A percentile compares a stretch with the other conserved stretches of the same genome.
phyloP scores from a whole-genome alignment of 2,329 filamentous ascomycete genomes.

The Hymenoscyphus fraxineus region DNA sequence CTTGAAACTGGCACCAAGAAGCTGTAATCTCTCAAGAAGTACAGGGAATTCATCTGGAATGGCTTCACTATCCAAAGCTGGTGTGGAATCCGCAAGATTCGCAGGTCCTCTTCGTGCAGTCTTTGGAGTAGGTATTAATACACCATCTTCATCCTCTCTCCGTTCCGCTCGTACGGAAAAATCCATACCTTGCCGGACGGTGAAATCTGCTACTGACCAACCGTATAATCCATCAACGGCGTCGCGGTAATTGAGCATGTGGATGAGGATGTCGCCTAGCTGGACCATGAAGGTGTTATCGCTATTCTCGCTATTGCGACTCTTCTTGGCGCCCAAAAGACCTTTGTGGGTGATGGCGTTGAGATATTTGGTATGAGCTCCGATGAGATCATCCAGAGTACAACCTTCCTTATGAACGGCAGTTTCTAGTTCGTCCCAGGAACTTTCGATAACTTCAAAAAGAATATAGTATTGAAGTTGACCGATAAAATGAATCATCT shows the following conservation, averaged over 20 bases:
- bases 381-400: constrained; percentile 92
- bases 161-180: constrained; percentile 62
- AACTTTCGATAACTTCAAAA: constrained; percentile 96
- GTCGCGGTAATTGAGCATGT: constrained; percentile 92
- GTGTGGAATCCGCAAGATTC: constrained; percentile 28
- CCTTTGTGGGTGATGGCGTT: constrained; percentile 95
- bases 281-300: constrained; percentile 82
- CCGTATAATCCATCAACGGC: constrained; percentile 91
- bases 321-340: constrained; percentile 69
- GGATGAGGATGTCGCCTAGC: constrained; percentile 85
- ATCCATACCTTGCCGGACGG: constrained; percentile 72
- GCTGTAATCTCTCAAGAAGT: constrained; percentile 67
- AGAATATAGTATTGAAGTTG: constrained; percentile 98
- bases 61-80: constrained; percentile 28
- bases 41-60: constrained; percentile 64
- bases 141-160: constrained; percentile 33
- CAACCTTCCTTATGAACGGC: constrained; percentile 79
- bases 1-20: constrained; percentile 73
- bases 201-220: constrained; percentile 93
- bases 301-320: constrained; percentile 42
- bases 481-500: constrained; percentile 98
- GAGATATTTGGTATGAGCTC: constrained; percentile 85
- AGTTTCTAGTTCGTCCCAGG: constrained; percentile 85
- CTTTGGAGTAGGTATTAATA: constrained; percentile 27
- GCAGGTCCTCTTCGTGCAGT: constrained; percentile 31